Evolutionary conservation across 2,329 filamentous ascomycete genomes (phyloP), one percentile per base, ranked within the genome.

Genomic region (Niveomyces coronatus): DNA sequence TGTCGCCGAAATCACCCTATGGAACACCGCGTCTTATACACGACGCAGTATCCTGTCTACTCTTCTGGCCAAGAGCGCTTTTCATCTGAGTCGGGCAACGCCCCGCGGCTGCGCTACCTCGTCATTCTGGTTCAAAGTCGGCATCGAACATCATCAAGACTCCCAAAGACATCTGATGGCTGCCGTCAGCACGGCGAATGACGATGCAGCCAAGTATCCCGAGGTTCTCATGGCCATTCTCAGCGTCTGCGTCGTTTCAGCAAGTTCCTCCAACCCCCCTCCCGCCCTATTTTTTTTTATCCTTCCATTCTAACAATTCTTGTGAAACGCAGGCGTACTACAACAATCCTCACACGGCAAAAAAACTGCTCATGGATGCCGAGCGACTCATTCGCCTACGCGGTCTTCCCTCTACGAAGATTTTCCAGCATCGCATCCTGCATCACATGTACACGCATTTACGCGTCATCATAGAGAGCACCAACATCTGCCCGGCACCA

Each of bases 401-500:
- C 6, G 63, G 65, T 0, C 42, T 67, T 1, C 50, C 53, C 5
- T 55, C 54, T 4, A 49, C 47, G 7, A 65, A 64, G 27, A 62
- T 64, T 2, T 57, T 62, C 13, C 62, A 64, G 15, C 49, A 58
- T 1, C 58, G 65, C 3, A 45, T 68, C 0, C 47, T 70, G 0
- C 66, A 69, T 41, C 64, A 68, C 40, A 65, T 64, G 49, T 69
- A 69, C 41, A 62, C 59, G 0, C 65, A 62, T 35, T 51, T 65
- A 5, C 58, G 66, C 0, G 56, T 69, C 0, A 60, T 68, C 14
- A 53, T 62, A n/a, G 65, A 69, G 45, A 68, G 63, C 26, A 24
- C 33, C 14, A 41, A 40, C 10, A 18, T 33, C 32, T 24, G 18
- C 8, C 11, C 17, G 7, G 14, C 14, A 11, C 20, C 20, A 5